These are phyloP conservation scores for Neolentinus lepideus DNA, from an alignment of 1,284 basidiomycete genomes.

Conservation along the genomic window DNA sequence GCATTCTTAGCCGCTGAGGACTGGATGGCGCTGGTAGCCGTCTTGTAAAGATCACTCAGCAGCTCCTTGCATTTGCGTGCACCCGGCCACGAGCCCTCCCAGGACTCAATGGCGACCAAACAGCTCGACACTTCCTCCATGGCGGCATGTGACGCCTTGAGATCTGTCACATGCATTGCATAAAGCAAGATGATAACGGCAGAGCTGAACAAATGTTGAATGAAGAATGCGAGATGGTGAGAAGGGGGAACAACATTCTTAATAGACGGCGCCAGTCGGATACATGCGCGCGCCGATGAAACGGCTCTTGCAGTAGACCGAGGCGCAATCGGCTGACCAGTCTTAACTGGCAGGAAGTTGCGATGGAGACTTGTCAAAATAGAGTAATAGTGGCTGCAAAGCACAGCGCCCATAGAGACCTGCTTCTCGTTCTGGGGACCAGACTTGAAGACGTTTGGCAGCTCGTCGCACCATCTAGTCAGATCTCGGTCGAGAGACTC, in stretches of 20 bases:
- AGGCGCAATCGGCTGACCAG: constrained; percentile 55
- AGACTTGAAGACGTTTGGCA: constrained; percentile 68
- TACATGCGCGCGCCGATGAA: constrained; percentile 72
- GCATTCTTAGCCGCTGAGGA: constrained; percentile 12
- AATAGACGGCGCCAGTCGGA: constrained; percentile 79
- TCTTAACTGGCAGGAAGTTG: constrained; percentile 74
- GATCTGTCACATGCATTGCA: constrained; percentile 77
- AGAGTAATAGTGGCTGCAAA: constrained; percentile 87
- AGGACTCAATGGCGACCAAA: constrained; percentile 63
- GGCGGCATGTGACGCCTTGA: constrained; percentile 59
- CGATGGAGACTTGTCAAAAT: constrained; percentile 85
- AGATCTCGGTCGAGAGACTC: constrained; percentile 73
- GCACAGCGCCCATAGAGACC: constrained; percentile 81
- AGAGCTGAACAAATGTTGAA: constrained; percentile 87
- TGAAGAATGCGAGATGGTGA: constrained; percentile 87
- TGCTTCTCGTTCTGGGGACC: constrained; percentile 66
- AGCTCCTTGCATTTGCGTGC: constrained; percentile 81
- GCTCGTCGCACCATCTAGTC: constrained; percentile 74
- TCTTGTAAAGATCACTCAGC: constrained; percentile 59
- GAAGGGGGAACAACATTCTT: constrained; percentile 80
- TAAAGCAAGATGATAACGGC: constrained; percentile 83
- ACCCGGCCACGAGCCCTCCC: constrained; percentile 87
- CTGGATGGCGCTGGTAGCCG: constrained; percentile 58
- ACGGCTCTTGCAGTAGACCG: constrained; percentile 74
- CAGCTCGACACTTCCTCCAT: constrained; percentile 80